Conservation (phyloP, 345 rosid genomes). For the Erysimum cheiranthoides region DNA sequence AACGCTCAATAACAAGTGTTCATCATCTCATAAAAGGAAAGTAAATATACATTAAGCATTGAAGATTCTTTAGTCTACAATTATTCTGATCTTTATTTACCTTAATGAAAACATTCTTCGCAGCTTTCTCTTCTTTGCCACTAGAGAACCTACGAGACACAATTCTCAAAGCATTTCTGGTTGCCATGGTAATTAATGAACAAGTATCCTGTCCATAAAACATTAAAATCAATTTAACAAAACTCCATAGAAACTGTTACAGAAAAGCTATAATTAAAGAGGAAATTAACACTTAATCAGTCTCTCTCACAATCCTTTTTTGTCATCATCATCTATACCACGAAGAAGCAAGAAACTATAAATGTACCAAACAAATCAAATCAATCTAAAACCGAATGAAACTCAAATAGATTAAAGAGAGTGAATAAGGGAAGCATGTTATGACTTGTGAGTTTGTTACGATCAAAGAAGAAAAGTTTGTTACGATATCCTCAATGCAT, state of each 20-base stretch:
- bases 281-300: neutral
- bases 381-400: neutral
- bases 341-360: neutral
- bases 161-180: constrained; percentile 57
- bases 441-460: neutral
- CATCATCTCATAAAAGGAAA: constrained; percentile 28
- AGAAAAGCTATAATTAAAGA: neutral
- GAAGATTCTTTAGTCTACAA: neutral
- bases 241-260: neutral
- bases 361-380: neutral
- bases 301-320: constrained; percentile 22
- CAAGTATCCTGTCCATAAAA: constrained; percentile 31
- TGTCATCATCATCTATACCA: constrained; percentile 16
- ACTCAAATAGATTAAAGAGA: neutral
- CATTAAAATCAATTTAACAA: neutral
- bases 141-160: constrained; percentile 75
- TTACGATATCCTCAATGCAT: no score
- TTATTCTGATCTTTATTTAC: constrained; percentile 40
- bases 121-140: constrained; percentile 97
- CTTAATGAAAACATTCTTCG: constrained; percentile 91
- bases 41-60: neutral
- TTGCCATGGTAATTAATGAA: constrained; percentile 57
- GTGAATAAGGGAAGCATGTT: neutral
- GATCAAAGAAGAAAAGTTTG: constrained; percentile 24
- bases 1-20: neutral